Base-by-base conservation (phyloP, 2,329 filamentous ascomycete species). In the Ascochyta fabae region DNA sequence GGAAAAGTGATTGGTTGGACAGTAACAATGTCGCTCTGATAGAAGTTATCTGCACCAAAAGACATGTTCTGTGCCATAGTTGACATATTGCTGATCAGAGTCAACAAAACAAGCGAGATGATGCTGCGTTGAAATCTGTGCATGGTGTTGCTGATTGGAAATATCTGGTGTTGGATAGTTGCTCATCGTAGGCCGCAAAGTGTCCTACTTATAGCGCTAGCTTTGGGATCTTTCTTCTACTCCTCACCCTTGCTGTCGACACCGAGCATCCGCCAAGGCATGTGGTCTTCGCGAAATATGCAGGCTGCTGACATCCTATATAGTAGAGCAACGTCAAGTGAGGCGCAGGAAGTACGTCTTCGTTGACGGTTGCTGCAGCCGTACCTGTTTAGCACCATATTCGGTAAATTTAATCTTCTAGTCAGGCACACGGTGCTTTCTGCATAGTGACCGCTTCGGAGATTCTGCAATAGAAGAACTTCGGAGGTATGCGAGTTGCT, bases 11-110 rank as follows among this genome's bases (percentile, higher is more conserved):
- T 56, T 3, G 55, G 56, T 15, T 53, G 42, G 16, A 63, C 34
- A 1, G 58, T 55, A 10, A 63, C 55, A 22, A 42, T 54, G 40
- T 48, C 31, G 41, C 60, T 61, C 4, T 23, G 36, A 44, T 63
- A 63, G 48, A 63, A 63, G 43, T 61, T 61, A 47, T 63, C 39
- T 26, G 60, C 60, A 40, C 58, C 58, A 27, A 41, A 61, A 0
- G 58, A 59, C 29, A 61, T 22, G 34, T 29, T 61, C 36, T 62
- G 60, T 41, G 60, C 55, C 38, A 23, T 49, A 12, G 45, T 35
- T 24, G 52, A 19, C 39, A 47, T 40, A 19, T 15, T 36, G 43
- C 4, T 16, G 13, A 12, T 6, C 3, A 45, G 2, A 16, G 45
- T 19, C 15, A 22, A 8, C 9, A 23, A 9, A 10, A 24, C 15